These are phyloP conservation scores for Stenogyne calaminthoides DNA, from an alignment of 305 asterid genomes.

Conservation along the genomic window DNA sequence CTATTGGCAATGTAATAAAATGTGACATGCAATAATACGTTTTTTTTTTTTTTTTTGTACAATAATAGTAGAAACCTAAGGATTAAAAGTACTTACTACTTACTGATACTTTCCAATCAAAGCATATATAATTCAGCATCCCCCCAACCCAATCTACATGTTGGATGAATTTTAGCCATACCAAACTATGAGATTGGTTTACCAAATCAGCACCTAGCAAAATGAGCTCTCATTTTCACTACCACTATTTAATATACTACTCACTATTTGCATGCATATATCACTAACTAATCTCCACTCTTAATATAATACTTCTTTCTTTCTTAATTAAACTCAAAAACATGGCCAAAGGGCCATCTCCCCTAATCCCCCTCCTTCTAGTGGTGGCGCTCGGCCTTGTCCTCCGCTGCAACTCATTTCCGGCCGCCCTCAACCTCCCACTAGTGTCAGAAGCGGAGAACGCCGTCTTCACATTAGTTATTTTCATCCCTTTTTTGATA, in stretches of 20 bases:
- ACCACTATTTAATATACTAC: neutral
- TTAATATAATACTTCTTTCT: no score
- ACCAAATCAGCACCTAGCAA: conserved; percentile 48
- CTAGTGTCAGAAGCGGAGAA: conserved; percentile 45
- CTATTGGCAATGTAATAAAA: no score
- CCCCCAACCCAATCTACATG: neutral
- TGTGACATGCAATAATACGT: neutral
- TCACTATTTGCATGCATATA: conserved; percentile 15
- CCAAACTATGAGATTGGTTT: conserved; percentile 45
- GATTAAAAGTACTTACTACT: neutral
- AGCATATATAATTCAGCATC: neutral
- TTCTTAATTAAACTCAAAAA: neutral
- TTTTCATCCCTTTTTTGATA: conserved; percentile 46
- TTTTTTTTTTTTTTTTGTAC: neutral
- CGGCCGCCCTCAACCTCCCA: conserved; percentile 35
- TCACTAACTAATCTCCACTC: neutral
- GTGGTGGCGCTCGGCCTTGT: conserved; percentile 55
- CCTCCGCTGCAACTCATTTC: conserved; percentile 48
- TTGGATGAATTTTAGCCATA: conserved; percentile 25
- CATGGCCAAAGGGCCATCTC: conserved; percentile 67
- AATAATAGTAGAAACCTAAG: neutral
- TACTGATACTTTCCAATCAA: neutral
- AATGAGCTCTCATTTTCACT: conserved; percentile 4
- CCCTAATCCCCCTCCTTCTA: conserved; percentile 59
- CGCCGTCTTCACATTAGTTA: conserved; percentile 36